Conservation (phyloP, 768 basidiomycete genomes). For the Tricholoma furcatifolium region DNA sequence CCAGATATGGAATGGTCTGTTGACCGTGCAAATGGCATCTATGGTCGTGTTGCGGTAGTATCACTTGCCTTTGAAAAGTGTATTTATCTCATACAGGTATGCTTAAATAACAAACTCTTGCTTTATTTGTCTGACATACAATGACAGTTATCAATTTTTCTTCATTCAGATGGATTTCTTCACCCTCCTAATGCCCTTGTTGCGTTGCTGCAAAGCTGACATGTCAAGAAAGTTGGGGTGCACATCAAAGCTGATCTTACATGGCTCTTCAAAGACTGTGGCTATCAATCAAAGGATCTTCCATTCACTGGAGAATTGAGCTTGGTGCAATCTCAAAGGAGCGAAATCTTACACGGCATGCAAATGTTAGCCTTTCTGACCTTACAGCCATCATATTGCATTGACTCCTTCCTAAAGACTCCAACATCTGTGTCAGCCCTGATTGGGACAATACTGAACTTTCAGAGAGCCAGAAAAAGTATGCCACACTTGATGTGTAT, state of each 20-base stretch:
- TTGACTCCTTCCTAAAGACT: not conserved
- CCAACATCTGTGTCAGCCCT: not conserved
- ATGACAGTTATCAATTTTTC: not conserved
- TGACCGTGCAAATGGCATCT: conserved; percentile 3
- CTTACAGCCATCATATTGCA: not conserved
- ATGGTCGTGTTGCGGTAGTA: conserved; percentile 12
- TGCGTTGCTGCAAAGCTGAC: conserved; percentile 10
- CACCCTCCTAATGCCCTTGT: conserved; percentile 1
- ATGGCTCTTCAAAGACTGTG: conserved; percentile 16
- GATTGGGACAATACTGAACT: not conserved
- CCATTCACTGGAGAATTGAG: conserved; percentile 4
- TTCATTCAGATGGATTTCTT: not conserved
- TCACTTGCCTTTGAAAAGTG: not conserved
- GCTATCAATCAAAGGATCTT: not conserved
- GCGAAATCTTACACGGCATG: not conserved
- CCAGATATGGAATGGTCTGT: conserved; percentile 19
- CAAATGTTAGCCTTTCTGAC: not conserved
- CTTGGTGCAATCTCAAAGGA: not conserved
- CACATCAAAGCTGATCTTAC: conserved; percentile 22
- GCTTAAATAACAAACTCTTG: not conserved
- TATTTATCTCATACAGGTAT: conserved; percentile 10
- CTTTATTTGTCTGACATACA: not conserved
- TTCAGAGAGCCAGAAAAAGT: not conserved
- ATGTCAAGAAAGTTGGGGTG: conserved; percentile 24
- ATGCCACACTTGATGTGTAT: conserved; percentile 4